These are phyloP conservation scores for Eimeria maxima DNA, from an alignment of 169 alveolate species.

Conservation along the genomic window DNA sequence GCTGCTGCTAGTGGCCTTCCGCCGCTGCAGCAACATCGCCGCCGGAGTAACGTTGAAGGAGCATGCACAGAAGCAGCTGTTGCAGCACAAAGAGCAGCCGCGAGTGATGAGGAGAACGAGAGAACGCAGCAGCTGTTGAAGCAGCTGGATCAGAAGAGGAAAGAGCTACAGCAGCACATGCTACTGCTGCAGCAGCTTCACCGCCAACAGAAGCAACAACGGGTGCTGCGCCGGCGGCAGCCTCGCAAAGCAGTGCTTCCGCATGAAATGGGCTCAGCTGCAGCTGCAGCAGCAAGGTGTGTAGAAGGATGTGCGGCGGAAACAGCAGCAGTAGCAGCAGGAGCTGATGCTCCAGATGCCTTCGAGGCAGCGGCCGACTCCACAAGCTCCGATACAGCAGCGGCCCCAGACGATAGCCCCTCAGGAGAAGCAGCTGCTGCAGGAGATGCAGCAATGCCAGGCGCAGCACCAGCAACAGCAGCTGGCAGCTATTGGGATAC, in stretches of 20 bases:
- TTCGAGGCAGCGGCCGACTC: neutral
- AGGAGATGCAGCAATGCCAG: too few relatives aligned
- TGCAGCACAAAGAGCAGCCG: neutral
- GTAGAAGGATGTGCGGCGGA: neutral
- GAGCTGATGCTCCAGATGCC: neutral
- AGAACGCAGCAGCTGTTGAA: slow-evolving; percentile 3
- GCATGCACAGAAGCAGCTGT: neutral
- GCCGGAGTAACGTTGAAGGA: slow-evolving; percentile 7
- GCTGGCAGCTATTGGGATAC: neutral
- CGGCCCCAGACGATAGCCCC: neutral
- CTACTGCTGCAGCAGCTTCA: slow-evolving; percentile 28
- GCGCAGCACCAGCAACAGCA: neutral
- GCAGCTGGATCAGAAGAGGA: slow-evolving; percentile 5
- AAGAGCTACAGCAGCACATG: slow-evolving; percentile 40
- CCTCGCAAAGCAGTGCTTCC: neutral
- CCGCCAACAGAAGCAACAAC: slow-evolving; percentile 11
- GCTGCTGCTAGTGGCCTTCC: slow-evolving; percentile 49
- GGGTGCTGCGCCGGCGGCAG: slow-evolving; percentile 34
- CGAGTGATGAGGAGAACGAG: slow-evolving; percentile 2
- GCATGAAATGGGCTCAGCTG: neutral
- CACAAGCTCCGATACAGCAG: neutral
- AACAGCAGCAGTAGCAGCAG: slow-evolving; percentile 8
- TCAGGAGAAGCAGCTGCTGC: neutral
- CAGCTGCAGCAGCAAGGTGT: neutral
- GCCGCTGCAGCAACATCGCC: neutral